Evolutionary conservation across 768 basidiomycete species (phyloP), one percentile per base, ranked within the genome.

Genomic region (Lactarius psammicola): DNA sequence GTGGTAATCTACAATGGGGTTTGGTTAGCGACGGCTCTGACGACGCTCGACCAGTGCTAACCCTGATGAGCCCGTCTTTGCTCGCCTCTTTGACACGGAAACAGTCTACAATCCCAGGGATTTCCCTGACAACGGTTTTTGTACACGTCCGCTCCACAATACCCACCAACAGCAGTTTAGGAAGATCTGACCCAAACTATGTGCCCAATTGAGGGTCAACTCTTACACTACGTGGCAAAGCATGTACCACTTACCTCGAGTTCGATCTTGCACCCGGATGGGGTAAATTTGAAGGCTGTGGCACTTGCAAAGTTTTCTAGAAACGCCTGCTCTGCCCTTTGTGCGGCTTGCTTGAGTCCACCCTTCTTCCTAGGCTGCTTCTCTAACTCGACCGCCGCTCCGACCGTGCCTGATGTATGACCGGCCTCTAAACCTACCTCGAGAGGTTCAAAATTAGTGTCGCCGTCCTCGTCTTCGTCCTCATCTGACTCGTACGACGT

Each of bases 141-240:
- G 87, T 81, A 76, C 95, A 98, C 13, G 88, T 85, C 61, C 88
- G 83, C 75, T 98, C 97, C 63, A 98, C 83, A 67, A 99, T 87
- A 56, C 95, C 96, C 56, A 98, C 94, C 51, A 99, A 83, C 26
- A 99, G 81, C 38, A 99, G 82, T 76, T 98, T 98, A 13, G 95
- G 95, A 74, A 94, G 88, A 71, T 92, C 87, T 53, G 90, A 84
- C 13, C 84, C 80, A 79, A 98, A 95, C 94, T 98, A 51, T 26
- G 67, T n/a, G 59, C 42, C 36, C 36, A n/a, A 42, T 8, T 58
- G 4, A 23, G 30, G 28, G 23, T 62, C 57, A 53, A 3, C 23
- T 46, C 36, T 63, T 4, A 53, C 51, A 17, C 59, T 53, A 33
- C 34, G 51, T 11, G 40, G 46, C 7, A 60, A 26, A 20, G 61